Conservation (phyloP, 2,329 filamentous ascomycete genomes). For the Phaeophleospora eucalypticola region DNA sequence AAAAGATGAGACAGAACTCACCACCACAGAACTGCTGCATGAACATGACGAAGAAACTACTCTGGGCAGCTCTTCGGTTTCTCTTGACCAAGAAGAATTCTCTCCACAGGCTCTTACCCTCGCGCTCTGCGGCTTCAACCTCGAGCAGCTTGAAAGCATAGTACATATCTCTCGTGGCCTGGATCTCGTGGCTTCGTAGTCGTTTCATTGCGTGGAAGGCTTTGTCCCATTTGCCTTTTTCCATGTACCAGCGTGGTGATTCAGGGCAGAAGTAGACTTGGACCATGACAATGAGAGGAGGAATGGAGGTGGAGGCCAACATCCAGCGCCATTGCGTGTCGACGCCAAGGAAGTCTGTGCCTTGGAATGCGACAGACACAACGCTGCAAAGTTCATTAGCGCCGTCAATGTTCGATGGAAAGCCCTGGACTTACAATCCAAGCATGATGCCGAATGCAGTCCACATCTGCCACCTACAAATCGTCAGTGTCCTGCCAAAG, state of each 20-base stretch:
- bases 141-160: conserved; percentile 34
- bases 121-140: conserved; percentile 34
- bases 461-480: conserved; percentile 23
- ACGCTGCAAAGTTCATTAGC: no score
- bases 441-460: conserved; percentile 45
- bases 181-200: conserved; percentile 34
- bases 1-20: not conserved
- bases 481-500: not conserved
- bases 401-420: no score
- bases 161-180: conserved; percentile 41
- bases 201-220: conserved; percentile 35
- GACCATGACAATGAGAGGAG: conserved; percentile 29
- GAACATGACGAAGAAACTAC: conserved; percentile 34
- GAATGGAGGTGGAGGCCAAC: conserved; percentile 39
- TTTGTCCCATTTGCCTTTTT: conserved; percentile 35
- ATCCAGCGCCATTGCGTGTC: conserved; percentile 29
- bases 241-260: conserved; percentile 34
- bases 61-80: conserved; percentile 31
- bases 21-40: conserved; percentile 30
- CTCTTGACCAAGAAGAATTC: conserved; percentile 33
- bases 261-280: conserved; percentile 45
- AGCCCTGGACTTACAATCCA: no score
- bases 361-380: conserved; percentile 39
- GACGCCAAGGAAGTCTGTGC: conserved; percentile 21
- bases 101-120: conserved; percentile 40